Evolutionary conservation across 208 protist genomes (phyloP).

Genomic region (Angomonas deanei): DNA sequence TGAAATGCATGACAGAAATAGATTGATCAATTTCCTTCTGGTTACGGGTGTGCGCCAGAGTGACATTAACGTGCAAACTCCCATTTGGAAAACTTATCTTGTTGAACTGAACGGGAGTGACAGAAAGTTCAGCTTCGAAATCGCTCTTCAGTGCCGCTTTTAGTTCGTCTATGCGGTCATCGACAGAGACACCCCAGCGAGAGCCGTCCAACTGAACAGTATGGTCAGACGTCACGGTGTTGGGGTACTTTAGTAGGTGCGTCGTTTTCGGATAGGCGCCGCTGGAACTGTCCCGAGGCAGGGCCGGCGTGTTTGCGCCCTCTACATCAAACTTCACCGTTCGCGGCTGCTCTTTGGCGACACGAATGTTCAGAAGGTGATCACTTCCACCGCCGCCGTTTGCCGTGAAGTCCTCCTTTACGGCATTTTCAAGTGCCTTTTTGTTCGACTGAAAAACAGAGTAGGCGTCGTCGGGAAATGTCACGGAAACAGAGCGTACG

Average conservation of each 20-base stretch:
- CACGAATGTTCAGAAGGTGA: neutral
- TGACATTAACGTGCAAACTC: neutral
- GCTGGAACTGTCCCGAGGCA: neutral
- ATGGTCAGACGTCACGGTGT: neutral
- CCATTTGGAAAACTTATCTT: neutral
- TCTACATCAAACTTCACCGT: neutral
- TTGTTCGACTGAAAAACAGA: neutral
- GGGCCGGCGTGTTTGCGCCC: neutral
- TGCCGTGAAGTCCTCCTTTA: neutral
- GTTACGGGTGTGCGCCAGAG: neutral
- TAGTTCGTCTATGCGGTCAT: neutral
- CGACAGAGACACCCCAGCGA: slow-evolving; percentile 6
- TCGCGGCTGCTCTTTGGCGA: neutral
- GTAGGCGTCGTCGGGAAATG: neutral
- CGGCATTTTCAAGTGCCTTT: neutral
- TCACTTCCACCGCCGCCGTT: neutral
- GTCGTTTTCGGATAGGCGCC: too few species aligned
- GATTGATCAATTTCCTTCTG: neutral
- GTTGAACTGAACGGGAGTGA: neutral
- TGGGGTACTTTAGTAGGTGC: neutral
- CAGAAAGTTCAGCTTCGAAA: neutral
- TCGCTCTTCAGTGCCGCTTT: neutral
- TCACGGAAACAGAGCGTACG: neutral
- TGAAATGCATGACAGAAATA: neutral
- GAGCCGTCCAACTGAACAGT: slow-evolving; percentile 11